Conservation (phyloP, 2,329 filamentous ascomycete genomes). For the Diplocarpon mali region DNA sequence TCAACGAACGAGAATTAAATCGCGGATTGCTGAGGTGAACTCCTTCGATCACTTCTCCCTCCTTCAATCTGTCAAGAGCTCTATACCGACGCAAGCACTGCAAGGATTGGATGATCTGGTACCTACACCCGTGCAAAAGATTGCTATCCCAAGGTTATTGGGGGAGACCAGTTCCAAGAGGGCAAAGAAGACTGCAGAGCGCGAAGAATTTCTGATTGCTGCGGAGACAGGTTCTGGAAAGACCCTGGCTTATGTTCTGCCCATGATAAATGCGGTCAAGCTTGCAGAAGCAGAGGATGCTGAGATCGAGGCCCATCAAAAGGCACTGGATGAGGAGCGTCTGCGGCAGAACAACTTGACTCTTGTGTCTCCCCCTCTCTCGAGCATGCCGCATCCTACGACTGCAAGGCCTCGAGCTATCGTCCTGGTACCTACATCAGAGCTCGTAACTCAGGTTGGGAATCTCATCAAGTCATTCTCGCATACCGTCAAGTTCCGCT, state of each 20-base stretch:
- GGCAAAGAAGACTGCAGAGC: conserved; percentile 25
- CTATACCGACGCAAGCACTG: conserved; percentile 63
- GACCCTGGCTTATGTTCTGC: conserved; percentile 84
- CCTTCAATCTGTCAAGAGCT: conserved; percentile 58
- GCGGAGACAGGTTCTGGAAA: conserved; percentile 97
- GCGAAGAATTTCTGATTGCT: conserved; percentile 63
- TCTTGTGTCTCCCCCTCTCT: conserved; percentile 44
- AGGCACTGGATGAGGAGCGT: conserved; percentile 45
- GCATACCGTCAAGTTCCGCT: conserved; percentile 78
- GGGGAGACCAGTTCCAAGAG: conserved; percentile 33
- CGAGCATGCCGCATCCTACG: conserved; percentile 58
- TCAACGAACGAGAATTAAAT: conserved; percentile 41
- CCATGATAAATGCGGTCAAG: conserved; percentile 78
- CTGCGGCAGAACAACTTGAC: conserved; percentile 47
- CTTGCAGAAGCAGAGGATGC: conserved; percentile 52
- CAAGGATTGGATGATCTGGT: conserved; percentile 61
- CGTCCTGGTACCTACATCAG: conserved; percentile 82
- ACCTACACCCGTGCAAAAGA: conserved; percentile 80
- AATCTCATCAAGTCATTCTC: conserved; percentile 70
- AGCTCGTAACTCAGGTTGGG: conserved; percentile 83
- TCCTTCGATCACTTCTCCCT: conserved; percentile 75
- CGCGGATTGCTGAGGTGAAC: conserved; percentile 53
- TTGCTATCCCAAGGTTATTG: conserved; percentile 76
- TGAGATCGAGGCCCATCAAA: conserved; percentile 46
- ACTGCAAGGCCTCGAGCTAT: conserved; percentile 73